These are phyloP conservation scores for Elongisporangium prolatum DNA, from an alignment of 352 stramenopile genomes.

Conservation along the genomic window DNA sequence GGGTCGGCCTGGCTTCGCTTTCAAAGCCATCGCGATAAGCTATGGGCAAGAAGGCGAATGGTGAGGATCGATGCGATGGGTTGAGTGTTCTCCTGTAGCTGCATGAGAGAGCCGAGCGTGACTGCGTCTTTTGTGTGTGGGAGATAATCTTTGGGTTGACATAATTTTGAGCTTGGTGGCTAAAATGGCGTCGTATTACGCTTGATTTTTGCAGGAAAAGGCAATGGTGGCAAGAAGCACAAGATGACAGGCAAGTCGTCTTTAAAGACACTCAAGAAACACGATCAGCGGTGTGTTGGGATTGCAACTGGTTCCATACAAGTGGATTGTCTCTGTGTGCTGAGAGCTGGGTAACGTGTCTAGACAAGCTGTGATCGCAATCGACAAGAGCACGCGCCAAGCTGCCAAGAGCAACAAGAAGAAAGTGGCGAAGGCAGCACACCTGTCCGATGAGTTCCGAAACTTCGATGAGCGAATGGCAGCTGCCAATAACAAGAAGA, in stretches of 20 bases:
- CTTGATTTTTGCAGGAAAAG: neutral
- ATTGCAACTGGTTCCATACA: neutral
- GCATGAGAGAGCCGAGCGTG: constrained; percentile 4
- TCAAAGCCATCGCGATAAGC: neutral
- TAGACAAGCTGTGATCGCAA: constrained; percentile 30
- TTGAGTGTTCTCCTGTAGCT: neutral
- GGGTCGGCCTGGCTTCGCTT: neutral
- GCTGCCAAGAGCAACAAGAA: constrained; percentile 22
- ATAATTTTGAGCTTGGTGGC: neutral
- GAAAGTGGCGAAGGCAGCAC: constrained; percentile 17
- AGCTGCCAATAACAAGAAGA: constrained; percentile 25
- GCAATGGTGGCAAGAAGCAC: constrained; percentile 27
- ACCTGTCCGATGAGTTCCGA: constrained; percentile 56
- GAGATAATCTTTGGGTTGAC: neutral
- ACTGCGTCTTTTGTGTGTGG: neutral
- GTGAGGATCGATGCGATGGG: constrained; percentile 9
- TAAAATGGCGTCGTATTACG: neutral
- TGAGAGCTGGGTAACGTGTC: too few relatives aligned
- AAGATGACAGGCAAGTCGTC: constrained; percentile 49
- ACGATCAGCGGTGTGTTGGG: constrained; percentile 38
- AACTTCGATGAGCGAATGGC: constrained; percentile 80
- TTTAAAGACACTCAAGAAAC: constrained; percentile 63
- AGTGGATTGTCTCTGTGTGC: neutral
- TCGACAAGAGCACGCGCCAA: constrained; percentile 31
- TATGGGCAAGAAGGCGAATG: constrained; percentile 43